phyloP scores from a whole-genome alignment of 2,329 filamentous ascomycete species.

The Claviceps sp. region DNA sequence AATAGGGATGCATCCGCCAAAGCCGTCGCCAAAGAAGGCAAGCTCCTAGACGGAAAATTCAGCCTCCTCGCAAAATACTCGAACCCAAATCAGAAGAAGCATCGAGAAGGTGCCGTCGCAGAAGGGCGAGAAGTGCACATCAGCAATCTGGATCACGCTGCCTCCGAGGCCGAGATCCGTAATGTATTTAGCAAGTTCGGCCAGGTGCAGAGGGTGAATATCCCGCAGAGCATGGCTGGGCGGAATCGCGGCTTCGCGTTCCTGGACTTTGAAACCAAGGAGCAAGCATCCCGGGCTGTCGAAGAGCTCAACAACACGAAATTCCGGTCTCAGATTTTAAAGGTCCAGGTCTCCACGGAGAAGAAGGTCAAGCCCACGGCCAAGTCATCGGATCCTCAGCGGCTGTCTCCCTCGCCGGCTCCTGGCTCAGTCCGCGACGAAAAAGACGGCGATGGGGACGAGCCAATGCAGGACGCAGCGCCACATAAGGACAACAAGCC shows the following conservation, averaged over 20 bases:
- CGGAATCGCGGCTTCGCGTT: slow-evolving; percentile 68
- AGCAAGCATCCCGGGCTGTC: slow-evolving; percentile 53
- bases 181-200: slow-evolving; percentile 66
- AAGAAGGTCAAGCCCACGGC: slow-evolving; percentile 43
- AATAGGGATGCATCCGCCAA: slow-evolving; percentile 52
- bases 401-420: slow-evolving; percentile 20
- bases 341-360: slow-evolving; percentile 47
- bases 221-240: slow-evolving; percentile 55
- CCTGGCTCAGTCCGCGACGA: slow-evolving; percentile 20
- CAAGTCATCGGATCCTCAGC: slow-evolving; percentile 24
- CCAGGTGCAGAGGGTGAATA: slow-evolving; percentile 55
- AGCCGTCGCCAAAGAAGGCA: slow-evolving; percentile 62
- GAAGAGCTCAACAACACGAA: slow-evolving; percentile 57
- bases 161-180: slow-evolving; percentile 54
- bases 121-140: slow-evolving; percentile 82
- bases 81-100: slow-evolving; percentile 64
- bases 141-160: slow-evolving; percentile 49
- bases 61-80: slow-evolving; percentile 71
- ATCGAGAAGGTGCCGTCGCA: slow-evolving; percentile 65
- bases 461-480: slow-evolving; percentile 22
- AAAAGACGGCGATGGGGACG: slow-evolving; percentile 20
- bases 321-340: slow-evolving; percentile 53
- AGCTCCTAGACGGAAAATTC: slow-evolving; percentile 51
- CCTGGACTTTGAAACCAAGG: slow-evolving; percentile 59
- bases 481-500: slow-evolving; percentile 15